Base-by-base conservation (phyloP, 805 yeast genomes). In the Candida suzukii region DNA sequence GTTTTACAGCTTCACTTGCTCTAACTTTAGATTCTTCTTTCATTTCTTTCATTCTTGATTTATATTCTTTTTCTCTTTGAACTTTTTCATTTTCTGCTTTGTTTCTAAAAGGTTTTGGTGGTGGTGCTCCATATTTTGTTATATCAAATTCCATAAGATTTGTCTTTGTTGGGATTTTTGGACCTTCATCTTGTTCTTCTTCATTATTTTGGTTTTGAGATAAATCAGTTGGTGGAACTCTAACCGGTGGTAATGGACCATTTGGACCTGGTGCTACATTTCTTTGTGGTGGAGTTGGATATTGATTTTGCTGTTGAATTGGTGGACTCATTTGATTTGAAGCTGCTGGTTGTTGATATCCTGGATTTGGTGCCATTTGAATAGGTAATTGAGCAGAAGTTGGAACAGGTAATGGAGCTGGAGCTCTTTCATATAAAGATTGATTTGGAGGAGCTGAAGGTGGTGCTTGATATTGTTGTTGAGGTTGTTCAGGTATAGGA, bases 91-190 rank as follows among this genome's bases (percentile, higher is more conserved):
- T 42, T 34, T 60, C 64, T 2, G 51, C 57, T 17, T 43, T 44
- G 13, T 46, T 48, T 33, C 54, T 48, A 38, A 46, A 51, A 3
- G 67, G 65, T 41, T 54, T 61, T 4, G 77, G 77, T 2, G 74
- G 74, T 8, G 76, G 76, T 2, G 76, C 71, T 1, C 70, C 76
- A 44, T 61, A 58, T 26, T 60, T 62, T 27, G 54, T 47, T 12
- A 60, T 45, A 46, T 70, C 71, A 31, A 68, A 54, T 4, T 65
- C 67, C 55, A 30, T 45, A 46, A 29, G 19, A 37, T 40, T 32
- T 48, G 29, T 48, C 47, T 2, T 54, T 50, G 32, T 40, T 31
- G 44, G 41, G 21, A 22, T 37, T n/a, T 36, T 44, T 4, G 37
- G 40, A 6, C 35, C 30, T 3, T 38, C 41, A 17, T 30, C 16